Evolutionary conservation across 2,329 filamentous ascomycete genomes (phyloP).

Genomic region (Colletotrichum sp.): DNA sequence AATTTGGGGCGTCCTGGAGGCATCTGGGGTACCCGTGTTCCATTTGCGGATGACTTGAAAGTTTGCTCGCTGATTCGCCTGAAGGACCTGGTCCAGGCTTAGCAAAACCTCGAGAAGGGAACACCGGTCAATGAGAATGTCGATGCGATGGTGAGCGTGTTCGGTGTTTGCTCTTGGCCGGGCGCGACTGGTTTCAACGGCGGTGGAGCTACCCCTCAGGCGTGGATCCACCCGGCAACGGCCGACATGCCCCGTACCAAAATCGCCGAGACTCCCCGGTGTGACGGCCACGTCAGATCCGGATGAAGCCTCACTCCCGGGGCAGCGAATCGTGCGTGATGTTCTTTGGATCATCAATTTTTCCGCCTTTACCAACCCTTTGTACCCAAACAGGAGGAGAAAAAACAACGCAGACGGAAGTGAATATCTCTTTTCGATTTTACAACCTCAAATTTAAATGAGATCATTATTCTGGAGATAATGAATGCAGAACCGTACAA

Average conservation of each 20-base stretch:
- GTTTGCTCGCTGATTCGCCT: not conserved
- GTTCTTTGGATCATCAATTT: not conserved
- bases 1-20: conserved; percentile 6
- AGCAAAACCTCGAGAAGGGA: not conserved
- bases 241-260: not conserved
- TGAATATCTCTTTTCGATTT: not conserved
- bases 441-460: not conserved
- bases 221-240: not conserved
- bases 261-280: not conserved
- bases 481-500: not conserved
- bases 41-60: not conserved
- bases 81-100: not conserved
- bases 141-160: not conserved
- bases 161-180: not conserved
- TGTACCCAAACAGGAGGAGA: not conserved
- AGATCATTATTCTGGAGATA: too few relatives aligned
- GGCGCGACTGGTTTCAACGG: not conserved
- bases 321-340: not conserved
- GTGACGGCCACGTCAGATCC: not conserved
- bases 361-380: not conserved
- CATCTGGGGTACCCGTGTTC: not conserved
- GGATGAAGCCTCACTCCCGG: not conserved
- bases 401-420: not conserved
- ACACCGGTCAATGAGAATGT: not conserved
- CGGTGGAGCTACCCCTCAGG: not conserved